Evolutionary conservation across 2,329 filamentous ascomycete genomes (phyloP).

Genomic region (Mycogone perniciosa): DNA sequence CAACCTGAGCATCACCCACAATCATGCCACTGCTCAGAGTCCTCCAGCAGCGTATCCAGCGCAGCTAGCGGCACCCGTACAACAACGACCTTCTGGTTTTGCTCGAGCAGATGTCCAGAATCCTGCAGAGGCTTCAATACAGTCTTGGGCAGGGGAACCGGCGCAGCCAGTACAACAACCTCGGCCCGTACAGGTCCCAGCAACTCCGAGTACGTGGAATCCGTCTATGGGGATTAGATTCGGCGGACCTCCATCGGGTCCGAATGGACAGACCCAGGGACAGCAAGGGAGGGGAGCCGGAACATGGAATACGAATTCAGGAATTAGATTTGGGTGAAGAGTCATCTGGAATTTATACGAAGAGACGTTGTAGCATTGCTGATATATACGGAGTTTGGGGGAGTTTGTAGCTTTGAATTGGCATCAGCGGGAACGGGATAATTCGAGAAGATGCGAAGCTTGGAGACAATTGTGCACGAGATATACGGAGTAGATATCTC

Average conservation of each 20-base stretch:
- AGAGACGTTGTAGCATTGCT: neutral
- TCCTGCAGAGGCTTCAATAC: slow-evolving; percentile 45
- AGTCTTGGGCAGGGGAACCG: slow-evolving; percentile 52
- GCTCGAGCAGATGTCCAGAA: slow-evolving; percentile 22
- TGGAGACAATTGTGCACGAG: too few relatives aligned
- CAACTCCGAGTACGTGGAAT: slow-evolving; percentile 51
- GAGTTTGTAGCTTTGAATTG: too few relatives aligned
- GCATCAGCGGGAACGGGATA: too few relatives aligned
- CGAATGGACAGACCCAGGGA: slow-evolving; percentile 10
- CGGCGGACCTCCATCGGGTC: slow-evolving; percentile 33
- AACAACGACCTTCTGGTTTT: slow-evolving; percentile 20
- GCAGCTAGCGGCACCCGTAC: slow-evolving; percentile 3
- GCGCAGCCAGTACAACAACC: slow-evolving; percentile 43
- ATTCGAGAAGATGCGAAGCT: too few relatives aligned
- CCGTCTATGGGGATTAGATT: slow-evolving; percentile 80
- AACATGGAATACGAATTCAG: slow-evolving; percentile 54
- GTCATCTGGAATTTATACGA: too few relatives aligned
- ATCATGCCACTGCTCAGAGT: slow-evolving; percentile 23
- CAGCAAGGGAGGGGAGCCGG: slow-evolving; percentile 24
- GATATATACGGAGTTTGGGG: neutral
- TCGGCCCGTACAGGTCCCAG: slow-evolving; percentile 39
- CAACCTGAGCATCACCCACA: slow-evolving; percentile 34
- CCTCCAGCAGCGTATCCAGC: slow-evolving; percentile 35
- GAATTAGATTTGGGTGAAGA: slow-evolving; percentile 48
- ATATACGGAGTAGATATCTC: too few relatives aligned